Evolutionary conservation across 139 green algal species (phyloP), one percentile per base, ranked within the genome.

Genomic region (Bryopsis sp.): DNA sequence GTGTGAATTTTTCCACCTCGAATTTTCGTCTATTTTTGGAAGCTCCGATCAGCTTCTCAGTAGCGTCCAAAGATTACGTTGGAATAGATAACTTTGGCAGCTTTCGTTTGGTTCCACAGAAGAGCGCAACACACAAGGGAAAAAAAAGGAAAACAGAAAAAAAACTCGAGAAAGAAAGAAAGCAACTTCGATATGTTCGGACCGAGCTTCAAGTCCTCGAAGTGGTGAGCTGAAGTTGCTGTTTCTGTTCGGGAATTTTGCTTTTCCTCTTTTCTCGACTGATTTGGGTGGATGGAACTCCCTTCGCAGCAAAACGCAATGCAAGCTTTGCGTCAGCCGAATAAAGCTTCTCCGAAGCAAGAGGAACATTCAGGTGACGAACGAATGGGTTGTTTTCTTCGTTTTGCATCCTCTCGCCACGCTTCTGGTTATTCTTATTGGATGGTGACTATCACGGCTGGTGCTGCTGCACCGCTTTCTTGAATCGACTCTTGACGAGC

Each of bases 291-390:
- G 6, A 28, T 3, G 6, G 58, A 8, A 3, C 19, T 47, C 24
- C 33, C 33, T 15, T n/a, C 68, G 39, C 71, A 85, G 86, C 60
- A 88, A 91, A 58, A 92, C 87, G 2, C 78, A 81, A 31, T 87
- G 82, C 48, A 72, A 86, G 28, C 73, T 94, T 1, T 85, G 82
- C 39, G 47, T 88, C 4, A 76, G 72, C 0, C 71, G 88, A 1
- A 85, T 94, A 39, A 90, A 88, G 74, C 80, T 94, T 15, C 70
- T 92, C 26, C 73, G 81, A 35, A 93, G 92, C 76, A 94, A 94
- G 68, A 76, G 77, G 36, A 73, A 76, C 33, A 65, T 89, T 2
- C 68, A 78, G 73, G 71, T 77, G 8, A 24, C 39, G 26, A 28
- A 32, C 3, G 24, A n/a, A 46, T 58, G 47, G 43, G 47, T 7